Conservation (phyloP, 2,329 filamentous ascomycete genomes). For the Colletotrichum nymphaeae region DNA sequence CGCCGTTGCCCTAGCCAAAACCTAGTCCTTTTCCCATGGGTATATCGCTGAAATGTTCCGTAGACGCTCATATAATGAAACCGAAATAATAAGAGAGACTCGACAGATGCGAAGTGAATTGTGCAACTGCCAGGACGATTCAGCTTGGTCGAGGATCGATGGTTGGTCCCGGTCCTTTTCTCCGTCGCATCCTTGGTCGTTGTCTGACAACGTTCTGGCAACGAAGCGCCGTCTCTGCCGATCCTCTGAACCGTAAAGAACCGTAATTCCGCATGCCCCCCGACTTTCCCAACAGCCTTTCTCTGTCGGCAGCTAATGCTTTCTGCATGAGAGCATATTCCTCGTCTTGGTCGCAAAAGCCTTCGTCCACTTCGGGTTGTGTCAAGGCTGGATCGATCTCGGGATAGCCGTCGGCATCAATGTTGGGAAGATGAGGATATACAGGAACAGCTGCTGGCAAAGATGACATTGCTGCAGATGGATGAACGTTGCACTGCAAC, state of each 20-base stretch:
- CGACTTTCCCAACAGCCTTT: background rate
- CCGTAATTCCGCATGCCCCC: constrained; percentile 3
- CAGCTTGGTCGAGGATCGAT: background rate
- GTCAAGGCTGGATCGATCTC: background rate
- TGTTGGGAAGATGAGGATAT: background rate
- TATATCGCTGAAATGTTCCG: constrained; percentile 22
- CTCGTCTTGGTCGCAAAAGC: constrained; percentile 27
- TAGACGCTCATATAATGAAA: background rate
- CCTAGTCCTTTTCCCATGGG: constrained; percentile 6
- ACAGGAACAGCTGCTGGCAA: background rate
- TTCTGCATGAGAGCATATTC: constrained; percentile 2
- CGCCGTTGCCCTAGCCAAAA: constrained; percentile 15
- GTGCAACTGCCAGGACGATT: background rate
- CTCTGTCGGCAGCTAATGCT: background rate
- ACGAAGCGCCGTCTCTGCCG: constrained; percentile 26
- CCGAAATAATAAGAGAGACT: background rate
- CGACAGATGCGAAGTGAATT: background rate
- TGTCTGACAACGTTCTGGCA: constrained; percentile 31
- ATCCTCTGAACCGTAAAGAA: constrained; percentile 25
- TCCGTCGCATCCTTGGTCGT: constrained; percentile 32
- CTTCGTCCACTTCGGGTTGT: constrained; percentile 24
- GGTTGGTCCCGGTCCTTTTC: constrained; percentile 17
- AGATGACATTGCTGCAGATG: background rate
- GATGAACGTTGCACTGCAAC: constrained; percentile 17
- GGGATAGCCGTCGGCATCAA: constrained; percentile 11